A percentile compares a stretch with the other conserved stretches of the same genome.
phyloP scores from a whole-genome alignment of 352 stramenopile species.

The Pythium scleroteichum region DNA sequence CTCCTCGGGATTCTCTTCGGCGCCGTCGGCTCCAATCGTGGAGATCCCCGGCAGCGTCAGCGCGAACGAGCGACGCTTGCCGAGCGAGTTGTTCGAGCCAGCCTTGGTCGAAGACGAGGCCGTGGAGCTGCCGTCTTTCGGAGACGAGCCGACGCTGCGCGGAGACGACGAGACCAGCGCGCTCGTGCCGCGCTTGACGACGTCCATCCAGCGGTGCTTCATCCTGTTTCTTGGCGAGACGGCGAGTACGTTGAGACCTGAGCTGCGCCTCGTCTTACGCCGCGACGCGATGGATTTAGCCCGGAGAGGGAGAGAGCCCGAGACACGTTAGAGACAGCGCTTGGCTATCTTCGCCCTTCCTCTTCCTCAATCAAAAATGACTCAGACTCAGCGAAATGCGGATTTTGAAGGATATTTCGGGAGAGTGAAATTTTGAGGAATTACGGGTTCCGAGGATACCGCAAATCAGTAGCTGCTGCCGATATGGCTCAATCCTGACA shows the following conservation, averaged over 20 bases:
- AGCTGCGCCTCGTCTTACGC: too few relatives aligned
- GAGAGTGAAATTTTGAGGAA: too few relatives aligned
- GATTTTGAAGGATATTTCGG: not conserved
- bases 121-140: constrained; percentile 2
- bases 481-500: too few relatives aligned
- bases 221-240: constrained; percentile 28
- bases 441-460: not conserved
- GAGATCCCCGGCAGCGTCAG: constrained; percentile 18
- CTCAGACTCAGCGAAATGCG: constrained; percentile 6
- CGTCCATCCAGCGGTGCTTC: constrained; percentile 75
- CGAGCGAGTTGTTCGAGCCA: constrained; percentile 11
- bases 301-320: too few relatives aligned
- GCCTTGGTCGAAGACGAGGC: constrained; percentile 1
- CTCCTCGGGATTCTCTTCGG: not conserved
- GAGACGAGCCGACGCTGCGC: constrained; percentile 24
- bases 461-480: not conserved
- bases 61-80: constrained; percentile 20
- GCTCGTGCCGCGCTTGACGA: constrained; percentile 55
- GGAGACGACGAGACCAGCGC: constrained; percentile 36
- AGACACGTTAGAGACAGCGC: too few relatives aligned
- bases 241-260: too few relatives aligned
- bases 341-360: too few relatives aligned
- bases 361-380: not conserved
- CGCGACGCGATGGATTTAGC: too few relatives aligned
- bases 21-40: not conserved